Evolutionary conservation across 805 yeast species (phyloP).

Genomic region (Nematodospora valgi): DNA sequence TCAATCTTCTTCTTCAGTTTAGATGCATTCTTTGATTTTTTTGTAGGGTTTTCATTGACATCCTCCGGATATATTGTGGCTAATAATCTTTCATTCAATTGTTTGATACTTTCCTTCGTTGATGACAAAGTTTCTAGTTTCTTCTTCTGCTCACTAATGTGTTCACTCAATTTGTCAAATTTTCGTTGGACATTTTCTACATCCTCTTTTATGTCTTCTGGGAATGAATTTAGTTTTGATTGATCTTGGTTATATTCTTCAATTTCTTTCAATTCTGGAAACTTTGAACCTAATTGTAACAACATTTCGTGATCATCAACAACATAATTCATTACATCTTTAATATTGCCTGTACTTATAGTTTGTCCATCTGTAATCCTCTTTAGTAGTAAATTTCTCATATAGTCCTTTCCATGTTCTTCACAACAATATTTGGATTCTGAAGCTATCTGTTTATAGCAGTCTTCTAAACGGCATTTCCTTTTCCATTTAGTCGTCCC

Average conservation of each 20-base stretch:
- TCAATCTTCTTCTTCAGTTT: slow-evolving; percentile 38
- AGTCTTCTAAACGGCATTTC: slow-evolving; percentile 61
- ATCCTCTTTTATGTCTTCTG: slow-evolving; percentile 8
- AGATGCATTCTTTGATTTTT: slow-evolving; percentile 22
- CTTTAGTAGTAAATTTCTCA: slow-evolving; percentile 17
- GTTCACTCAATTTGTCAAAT: slow-evolving; percentile 8
- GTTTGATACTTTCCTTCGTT: slow-evolving; percentile 34
- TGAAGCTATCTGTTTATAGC: slow-evolving; percentile 51
- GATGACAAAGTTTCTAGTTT: slow-evolving; percentile 22
- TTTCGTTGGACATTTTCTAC: slow-evolving; percentile 10
- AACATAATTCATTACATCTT: slow-evolving; percentile 21
- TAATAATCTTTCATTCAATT: slow-evolving; percentile 34
- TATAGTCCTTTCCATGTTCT: slow-evolving; percentile 60
- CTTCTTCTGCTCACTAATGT: slow-evolving; percentile 8
- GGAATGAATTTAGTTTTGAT: slow-evolving; percentile 9
- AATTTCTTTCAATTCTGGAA: slow-evolving; percentile 45
- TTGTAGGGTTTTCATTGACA: slow-evolving; percentile 16
- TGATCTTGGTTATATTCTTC: slow-evolving; percentile 16
- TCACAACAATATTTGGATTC: slow-evolving; percentile 70
- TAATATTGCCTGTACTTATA: slow-evolving; percentile 18
- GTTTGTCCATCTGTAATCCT: slow-evolving; percentile 10
- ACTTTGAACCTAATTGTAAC: slow-evolving; percentile 23
- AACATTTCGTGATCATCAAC: slow-evolving; percentile 19
- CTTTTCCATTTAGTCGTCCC: slow-evolving; percentile 69
- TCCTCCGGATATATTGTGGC: slow-evolving; percentile 9